Evolutionary conservation across 1,284 basidiomycete genomes (phyloP).

Genomic region (Coniferiporia sulphurascens): DNA sequence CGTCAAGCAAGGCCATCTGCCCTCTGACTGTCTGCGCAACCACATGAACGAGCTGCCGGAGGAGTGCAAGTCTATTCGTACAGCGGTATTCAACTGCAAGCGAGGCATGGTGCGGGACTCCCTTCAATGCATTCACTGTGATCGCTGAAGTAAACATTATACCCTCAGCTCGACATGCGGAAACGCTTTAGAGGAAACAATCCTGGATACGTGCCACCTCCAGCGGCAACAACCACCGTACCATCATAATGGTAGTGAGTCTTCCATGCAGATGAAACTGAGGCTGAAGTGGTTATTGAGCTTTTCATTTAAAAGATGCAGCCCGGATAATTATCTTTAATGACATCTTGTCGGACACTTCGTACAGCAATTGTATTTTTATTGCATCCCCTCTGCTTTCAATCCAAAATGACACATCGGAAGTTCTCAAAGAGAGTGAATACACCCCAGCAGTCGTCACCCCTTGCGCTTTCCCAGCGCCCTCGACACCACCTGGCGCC

Average conservation of each 20-base stretch:
- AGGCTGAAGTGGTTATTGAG: too few species aligned
- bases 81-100: conserved; percentile 83
- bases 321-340: too few species aligned
- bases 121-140: background rate
- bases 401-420: too few species aligned
- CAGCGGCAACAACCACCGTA: conserved; percentile 7
- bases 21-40: conserved; percentile 74
- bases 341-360: too few species aligned
- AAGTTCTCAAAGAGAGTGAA: too few species aligned
- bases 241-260: background rate
- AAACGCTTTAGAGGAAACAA: conserved; percentile 77
- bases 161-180: conserved; percentile 71
- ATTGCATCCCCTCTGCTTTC: background rate
- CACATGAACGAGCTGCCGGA: conserved; percentile 71
- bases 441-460: too few species aligned
- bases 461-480: too few species aligned
- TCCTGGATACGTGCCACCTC: conserved; percentile 35
- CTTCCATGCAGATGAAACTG: too few species aligned
- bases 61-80: conserved; percentile 67
- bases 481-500: too few species aligned
- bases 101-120: conserved; percentile 68
- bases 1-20: conserved; percentile 61
- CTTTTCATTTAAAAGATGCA: too few species aligned
- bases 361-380: background rate
- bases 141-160: background rate